Evolutionary conservation across 306 rosid genomes (phyloP).

Genomic region (Medicago ruthenica): DNA sequence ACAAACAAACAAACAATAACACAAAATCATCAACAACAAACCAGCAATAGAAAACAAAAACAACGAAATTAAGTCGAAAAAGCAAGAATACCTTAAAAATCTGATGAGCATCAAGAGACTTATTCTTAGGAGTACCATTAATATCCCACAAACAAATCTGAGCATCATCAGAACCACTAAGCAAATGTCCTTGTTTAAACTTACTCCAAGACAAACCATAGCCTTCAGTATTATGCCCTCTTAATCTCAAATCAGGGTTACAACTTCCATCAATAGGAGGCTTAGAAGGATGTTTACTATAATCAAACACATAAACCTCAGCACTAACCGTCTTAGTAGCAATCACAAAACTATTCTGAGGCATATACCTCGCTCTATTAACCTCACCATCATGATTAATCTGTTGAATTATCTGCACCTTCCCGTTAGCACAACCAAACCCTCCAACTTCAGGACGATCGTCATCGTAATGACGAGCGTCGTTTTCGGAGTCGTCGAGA

Average conservation of each 20-base stretch:
- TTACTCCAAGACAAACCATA: constrained; percentile 97
- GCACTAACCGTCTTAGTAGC: constrained; percentile 95
- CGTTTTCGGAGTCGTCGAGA: constrained; percentile 90
- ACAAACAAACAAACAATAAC: not conserved
- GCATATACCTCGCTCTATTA: constrained; percentile 95
- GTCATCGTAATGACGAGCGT: constrained; percentile 91
- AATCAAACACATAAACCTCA: constrained; percentile 93
- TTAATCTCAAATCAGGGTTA: constrained; percentile 87
- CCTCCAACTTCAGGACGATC: constrained; percentile 86
- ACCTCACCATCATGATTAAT: constrained; percentile 98
- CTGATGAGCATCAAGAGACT: constrained; percentile 77
- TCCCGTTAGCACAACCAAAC: constrained; percentile 89
- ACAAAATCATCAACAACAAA: not conserved
- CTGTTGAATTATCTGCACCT: constrained; percentile 97
- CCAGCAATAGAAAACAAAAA: not conserved
- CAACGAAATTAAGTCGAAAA: not conserved
- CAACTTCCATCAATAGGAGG: constrained; percentile 97
- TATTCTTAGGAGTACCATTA: constrained; percentile 77
- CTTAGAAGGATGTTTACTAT: constrained; percentile 94
- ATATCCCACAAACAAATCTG: constrained; percentile 99
- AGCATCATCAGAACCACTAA: constrained; percentile 99
- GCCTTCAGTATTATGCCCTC: constrained; percentile 96
- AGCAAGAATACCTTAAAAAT: constrained; percentile 69
- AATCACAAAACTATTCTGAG: constrained; percentile 84
- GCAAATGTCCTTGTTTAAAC: constrained; percentile 88